Percentiles rank a stretch among this genome's conserved stretches.
Evolutionary conservation across 257 asterid species (phyloP).

Genomic region (Phtheirospermum japonicum): DNA sequence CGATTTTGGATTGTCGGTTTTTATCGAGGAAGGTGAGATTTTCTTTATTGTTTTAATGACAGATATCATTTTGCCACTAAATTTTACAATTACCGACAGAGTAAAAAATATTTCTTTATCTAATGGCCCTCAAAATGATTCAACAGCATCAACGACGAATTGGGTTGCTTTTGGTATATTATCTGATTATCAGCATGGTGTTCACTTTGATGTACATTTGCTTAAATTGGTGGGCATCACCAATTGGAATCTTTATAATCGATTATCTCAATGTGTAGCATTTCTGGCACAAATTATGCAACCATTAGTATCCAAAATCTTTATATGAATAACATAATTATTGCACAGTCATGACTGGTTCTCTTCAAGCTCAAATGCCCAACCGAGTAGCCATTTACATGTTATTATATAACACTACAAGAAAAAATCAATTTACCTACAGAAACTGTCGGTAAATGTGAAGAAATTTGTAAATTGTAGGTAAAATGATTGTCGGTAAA

Average conservation of each 20-base stretch:
- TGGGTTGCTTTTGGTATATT: not conserved
- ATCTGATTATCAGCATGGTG: not conserved
- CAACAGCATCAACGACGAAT: no score
- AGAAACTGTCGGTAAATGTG: no score
- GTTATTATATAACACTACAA: no score
- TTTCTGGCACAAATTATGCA: not conserved
- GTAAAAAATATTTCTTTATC: no score
- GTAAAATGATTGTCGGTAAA: no score
- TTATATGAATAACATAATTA: not conserved
- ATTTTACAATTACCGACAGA: no score
- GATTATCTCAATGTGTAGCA: not conserved
- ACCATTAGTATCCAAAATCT: not conserved
- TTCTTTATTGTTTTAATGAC: not conserved
- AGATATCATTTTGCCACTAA: no score
- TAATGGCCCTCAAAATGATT: not conserved
- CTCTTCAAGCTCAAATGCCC: not conserved
- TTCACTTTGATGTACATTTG: not conserved
- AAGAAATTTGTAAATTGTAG: no score
- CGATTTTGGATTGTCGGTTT: conserved; percentile 75
- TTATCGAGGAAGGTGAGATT: conserved; percentile 65
- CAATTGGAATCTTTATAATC: not conserved
- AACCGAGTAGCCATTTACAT: not conserved
- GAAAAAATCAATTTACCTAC: no score
- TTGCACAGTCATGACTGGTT: not conserved
- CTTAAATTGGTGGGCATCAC: not conserved